Evolutionary conservation across 805 yeast species (phyloP), one percentile per base, ranked within the genome.

Genomic region (Hanseniaspora guilliermondii): DNA sequence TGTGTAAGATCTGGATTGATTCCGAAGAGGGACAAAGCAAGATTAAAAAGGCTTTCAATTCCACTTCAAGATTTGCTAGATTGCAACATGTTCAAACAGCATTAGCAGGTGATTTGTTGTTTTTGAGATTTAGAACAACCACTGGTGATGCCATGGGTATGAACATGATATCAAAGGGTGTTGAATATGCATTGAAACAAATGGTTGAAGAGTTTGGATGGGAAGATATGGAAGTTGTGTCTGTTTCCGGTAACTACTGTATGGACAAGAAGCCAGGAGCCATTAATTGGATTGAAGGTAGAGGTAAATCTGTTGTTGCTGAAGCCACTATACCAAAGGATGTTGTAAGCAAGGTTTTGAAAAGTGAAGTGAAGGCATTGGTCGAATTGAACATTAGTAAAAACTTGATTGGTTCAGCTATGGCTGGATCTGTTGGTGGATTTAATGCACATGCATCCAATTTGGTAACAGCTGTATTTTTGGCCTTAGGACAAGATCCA

Each of bases 141-240:
- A 93, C 99, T 19, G 99, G 99, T 69, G 99, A 93, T 73, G 99
- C 99, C 19, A 93, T 93, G 99, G 99, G 99, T 60, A 93, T 93
- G 99, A 93, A 93, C 68, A 93, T 93, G 99, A 93, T 93, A 58
- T 91, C 97, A 30, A 93, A 93, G 71, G 99, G 98, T 69, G 96
- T 88, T 46, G 99, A 93, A 67, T 76, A 74, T 67, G 79, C 96
- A 0, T 77, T 93, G 64, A 81, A 82, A 58, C 80, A 77, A 66
- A 87, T 93, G 96, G 79, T 77, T 42, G 85, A 83, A 62, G 89
- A 83, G 62, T 82, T 83, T 66, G 97, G 96, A 3, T 93, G 91
- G 80, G 81, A 79, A 24, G 98, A 93, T 70, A 93, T 93, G 99
- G 80, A 77, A 58, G 77, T 93, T 57, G 82, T 93, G 49, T 86